These are phyloP conservation scores for Quercus phellos DNA, from an alignment of 331 rosid genomes.

Conservation along the genomic window DNA sequence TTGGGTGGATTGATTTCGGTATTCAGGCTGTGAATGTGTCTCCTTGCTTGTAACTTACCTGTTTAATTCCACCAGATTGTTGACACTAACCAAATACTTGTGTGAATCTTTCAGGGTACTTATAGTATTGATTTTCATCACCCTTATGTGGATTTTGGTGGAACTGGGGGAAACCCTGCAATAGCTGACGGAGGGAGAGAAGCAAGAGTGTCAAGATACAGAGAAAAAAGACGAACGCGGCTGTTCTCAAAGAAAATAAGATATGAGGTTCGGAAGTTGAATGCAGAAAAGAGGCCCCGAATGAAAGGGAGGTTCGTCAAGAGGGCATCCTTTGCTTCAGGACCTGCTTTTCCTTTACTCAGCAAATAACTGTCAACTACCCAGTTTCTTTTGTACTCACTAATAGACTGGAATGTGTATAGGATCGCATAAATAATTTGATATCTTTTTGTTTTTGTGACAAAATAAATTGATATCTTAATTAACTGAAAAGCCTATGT, in stretches of 20 bases:
- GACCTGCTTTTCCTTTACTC: conserved; percentile 44
- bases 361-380: conserved; percentile 14
- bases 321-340: conserved; percentile 54
- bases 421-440: background rate
- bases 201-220: conserved; percentile 87
- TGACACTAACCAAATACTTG: no score
- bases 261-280: conserved; percentile 93
- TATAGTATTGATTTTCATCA: conserved; percentile 28
- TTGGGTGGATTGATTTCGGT: no score
- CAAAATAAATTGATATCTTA: no score
- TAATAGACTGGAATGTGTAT: background rate
- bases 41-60: no score
- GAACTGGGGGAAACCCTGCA: conserved; percentile 33
- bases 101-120: conserved; percentile 29
- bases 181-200: conserved; percentile 74
- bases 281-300: conserved; percentile 97
- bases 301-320: conserved; percentile 99
- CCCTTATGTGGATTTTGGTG: conserved; percentile 39
- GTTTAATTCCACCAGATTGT: no score
- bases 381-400: background rate
- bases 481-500: no score
- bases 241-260: conserved; percentile 93
- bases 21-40: no score
- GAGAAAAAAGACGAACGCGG: conserved; percentile 86
- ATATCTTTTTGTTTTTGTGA: background rate